Evolutionary conservation across 305 asterid species (phyloP).

Genomic region (Fraxinus paxiana): DNA sequence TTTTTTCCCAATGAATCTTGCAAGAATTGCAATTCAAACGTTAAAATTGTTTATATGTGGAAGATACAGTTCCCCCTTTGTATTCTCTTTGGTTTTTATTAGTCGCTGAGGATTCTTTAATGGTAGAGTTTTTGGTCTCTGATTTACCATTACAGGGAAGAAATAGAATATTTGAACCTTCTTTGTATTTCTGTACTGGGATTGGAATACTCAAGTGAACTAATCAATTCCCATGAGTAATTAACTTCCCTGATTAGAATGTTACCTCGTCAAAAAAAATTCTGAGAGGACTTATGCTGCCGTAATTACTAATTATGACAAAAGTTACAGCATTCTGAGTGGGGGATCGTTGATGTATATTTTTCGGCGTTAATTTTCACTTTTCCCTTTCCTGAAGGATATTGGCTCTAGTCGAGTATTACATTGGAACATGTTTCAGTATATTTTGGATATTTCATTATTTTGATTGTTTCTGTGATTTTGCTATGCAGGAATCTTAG

Average conservation of each 20-base stretch:
- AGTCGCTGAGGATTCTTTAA: background rate
- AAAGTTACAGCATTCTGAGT: background rate
- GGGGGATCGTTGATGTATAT: background rate
- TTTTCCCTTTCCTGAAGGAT: background rate
- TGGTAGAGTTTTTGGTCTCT: background rate
- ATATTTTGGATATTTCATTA: background rate
- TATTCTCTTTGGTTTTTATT: background rate
- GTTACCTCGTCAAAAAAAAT: background rate
- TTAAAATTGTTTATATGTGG: background rate
- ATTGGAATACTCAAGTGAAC: background rate
- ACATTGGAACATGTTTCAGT: background rate
- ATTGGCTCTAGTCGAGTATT: background rate
- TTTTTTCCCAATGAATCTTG: slow-evolving; percentile 2
- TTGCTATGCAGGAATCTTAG: slow-evolving; percentile 60
- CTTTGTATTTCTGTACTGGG: background rate
- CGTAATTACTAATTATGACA: background rate
- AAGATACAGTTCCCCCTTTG: slow-evolving; percentile 4
- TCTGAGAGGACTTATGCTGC: background rate
- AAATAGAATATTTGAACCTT: background rate
- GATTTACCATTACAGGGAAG: background rate
- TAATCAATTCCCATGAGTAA: background rate
- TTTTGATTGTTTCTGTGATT: background rate
- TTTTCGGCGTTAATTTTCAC: background rate
- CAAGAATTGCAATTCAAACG: background rate
- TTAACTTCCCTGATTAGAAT: background rate